Percentiles rank a stretch among this genome's conserved stretches.
phyloP scores from a whole-genome alignment of 768 basidiomycete genomes.

The Clavulina sp. region DNA sequence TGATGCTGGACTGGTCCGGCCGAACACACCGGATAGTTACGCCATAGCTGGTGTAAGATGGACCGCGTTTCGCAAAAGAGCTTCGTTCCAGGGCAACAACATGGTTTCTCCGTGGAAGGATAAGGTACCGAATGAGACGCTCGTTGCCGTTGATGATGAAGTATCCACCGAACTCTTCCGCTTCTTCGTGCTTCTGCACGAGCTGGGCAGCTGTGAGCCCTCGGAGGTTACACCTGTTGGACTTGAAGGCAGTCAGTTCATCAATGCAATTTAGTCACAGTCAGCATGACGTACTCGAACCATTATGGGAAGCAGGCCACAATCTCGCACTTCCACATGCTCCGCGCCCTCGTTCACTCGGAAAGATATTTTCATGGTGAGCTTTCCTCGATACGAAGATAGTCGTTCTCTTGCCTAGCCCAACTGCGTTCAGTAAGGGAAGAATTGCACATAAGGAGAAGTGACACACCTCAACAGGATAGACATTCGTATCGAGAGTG shows the following conservation, averaged over 20 bases:
- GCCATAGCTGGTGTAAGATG: conserved; percentile 85
- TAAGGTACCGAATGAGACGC: conserved; percentile 92
- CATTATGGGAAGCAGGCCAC: conserved; percentile 92
- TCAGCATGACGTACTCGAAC: conserved; percentile 50
- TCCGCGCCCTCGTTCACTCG: conserved; percentile 53
- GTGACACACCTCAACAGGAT: conserved; percentile 63
- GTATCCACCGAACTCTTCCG: conserved; percentile 97
- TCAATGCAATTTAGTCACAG: not conserved
- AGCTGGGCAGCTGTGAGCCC: conserved; percentile 71
- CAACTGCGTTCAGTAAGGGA: not conserved
- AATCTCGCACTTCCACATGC: conserved; percentile 57
- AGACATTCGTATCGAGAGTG: conserved; percentile 55
- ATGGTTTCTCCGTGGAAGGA: conserved; percentile 89
- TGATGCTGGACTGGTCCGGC: conserved; percentile 79
- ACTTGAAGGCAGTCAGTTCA: conserved; percentile 29
- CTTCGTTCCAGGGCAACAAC: conserved; percentile 84
- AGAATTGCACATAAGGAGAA: not conserved
- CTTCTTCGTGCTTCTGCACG: conserved; percentile 81
- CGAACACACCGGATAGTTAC: conserved; percentile 93
- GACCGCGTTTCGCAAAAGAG: conserved; percentile 81
- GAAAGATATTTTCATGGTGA: conserved; percentile 80
- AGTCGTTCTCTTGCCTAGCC: conserved; percentile 79
- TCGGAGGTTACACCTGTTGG: conserved; percentile 81
- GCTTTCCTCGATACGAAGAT: conserved; percentile 77
- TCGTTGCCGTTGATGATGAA: conserved; percentile 99